Base-by-base conservation (phyloP, 2,329 filamentous ascomycete genomes). In the Sarocladium oryzae region DNA sequence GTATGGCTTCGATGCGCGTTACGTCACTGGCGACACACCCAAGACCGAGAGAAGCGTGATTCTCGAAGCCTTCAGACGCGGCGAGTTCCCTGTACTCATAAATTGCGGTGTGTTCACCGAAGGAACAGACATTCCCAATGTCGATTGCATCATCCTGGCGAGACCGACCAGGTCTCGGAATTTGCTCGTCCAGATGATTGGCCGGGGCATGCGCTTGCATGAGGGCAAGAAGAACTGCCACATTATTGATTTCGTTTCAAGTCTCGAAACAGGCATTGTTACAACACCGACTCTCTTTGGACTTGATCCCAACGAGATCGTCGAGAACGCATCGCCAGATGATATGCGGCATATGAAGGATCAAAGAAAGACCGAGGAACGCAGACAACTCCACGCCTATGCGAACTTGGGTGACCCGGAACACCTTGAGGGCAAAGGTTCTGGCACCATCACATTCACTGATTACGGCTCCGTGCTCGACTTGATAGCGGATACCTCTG, bases 71-170 rank as follows among this genome's bases (percentile, higher is more conserved):
- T 99, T 99, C 68, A 86, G 79, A 56, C 76, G 73, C 2, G 79
- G 84, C 7, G 79, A 90, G 38, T 97, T 88, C 56, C 89, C 89
- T 0, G 89, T 99, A 1, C 76, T 99, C 13, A 71, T 99, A 49
- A 99, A 99, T 64, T 97, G 93, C 62, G 91, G 91, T 8, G 88
- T 99, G 36, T 97, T 96, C 62, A 97, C 92, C 0, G 93, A 99
- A 70, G 93, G 93, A 2, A 99, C 93, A 1, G 93, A 99, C 62
- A 96, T 99, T 28, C 93, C 95, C 5, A 96, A 95, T 64, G 88
- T 99, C 57, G 93, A 99, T 70, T 97, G 93, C 63, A 81, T 99
- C 21, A 64, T 99, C 8, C 77, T 99, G 8, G 90, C 87, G 3
- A 77, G 93, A 21, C 93, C 93, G 0, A 99, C 93, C 1, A 84